Evolutionary conservation across 768 basidiomycete species (phyloP), one percentile per base, ranked within the genome.

Genomic region (Dentipellis sp.): DNA sequence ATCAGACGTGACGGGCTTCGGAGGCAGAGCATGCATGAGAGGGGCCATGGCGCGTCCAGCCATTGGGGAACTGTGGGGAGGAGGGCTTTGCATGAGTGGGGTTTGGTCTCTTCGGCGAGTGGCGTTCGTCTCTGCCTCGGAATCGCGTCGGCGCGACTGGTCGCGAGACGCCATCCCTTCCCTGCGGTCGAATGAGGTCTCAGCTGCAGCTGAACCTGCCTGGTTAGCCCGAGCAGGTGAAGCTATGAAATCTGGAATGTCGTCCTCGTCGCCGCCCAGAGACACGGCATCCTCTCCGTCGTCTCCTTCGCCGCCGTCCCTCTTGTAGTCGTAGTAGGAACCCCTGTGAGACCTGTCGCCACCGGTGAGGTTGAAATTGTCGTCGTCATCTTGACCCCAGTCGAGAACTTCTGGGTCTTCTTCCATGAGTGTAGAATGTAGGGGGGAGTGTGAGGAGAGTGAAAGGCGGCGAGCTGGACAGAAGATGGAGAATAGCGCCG

Each of bases 321-420:
- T 56, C 48, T 50, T 60, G 56, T 10, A 54, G 47, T 39, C 60
- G 10, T 52, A 57, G 53, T 10, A 56, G 58, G 17, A 14, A 62
- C 56, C 40, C 56, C 62, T 62, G 66, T 60, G 23, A 19, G 12
- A n/a, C 11, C 53, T 17, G 12, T 53, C 39, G 37, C 17, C 16
- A 23, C 21, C 29, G 21, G 23, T 34, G 23, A 11, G n/a, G 29
- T 23, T 55, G 61, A 61, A 50, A 19, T 53, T 7, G 52, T 72
- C 73, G 50, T 78, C 77, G 46, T 78, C 78, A 16, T 77, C 77
- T 56, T 78, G 72, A 3, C 77, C 77, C 88, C 88, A 90, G 71
- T 90, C 88, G 40, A 89, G 74, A 23, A 79, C 69, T 64, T 89
- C 87, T 29, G 69, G 73, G 53, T 88, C 86, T 65, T 86, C 83